Evolutionary conservation across 345 rosid species (phyloP).

Genomic region (Kernera saxatilis): DNA sequence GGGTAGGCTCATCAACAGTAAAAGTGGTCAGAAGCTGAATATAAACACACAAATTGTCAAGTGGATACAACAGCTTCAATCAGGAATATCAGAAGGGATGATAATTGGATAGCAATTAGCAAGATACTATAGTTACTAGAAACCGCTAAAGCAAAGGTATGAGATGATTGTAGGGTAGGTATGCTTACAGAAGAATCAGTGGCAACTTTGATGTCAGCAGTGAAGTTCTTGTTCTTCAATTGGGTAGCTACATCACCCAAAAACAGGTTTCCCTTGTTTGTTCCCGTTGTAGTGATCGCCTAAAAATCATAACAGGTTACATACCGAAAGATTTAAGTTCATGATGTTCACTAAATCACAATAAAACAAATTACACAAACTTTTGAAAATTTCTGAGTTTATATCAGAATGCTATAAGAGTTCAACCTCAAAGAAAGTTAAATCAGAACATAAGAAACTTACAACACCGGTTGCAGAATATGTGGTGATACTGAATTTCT

Average conservation of each 20-base stretch:
- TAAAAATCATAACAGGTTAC: constrained; percentile 17
- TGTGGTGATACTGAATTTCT: constrained; percentile 81
- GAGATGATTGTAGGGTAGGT: background rate
- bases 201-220: constrained; percentile 85
- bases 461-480: constrained; percentile 81
- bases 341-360: background rate
- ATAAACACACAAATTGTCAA: background rate
- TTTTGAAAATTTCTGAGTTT: background rate
- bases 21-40: constrained; percentile 71
- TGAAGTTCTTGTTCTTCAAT: constrained; percentile 86
- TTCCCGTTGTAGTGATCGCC: constrained; percentile 74
- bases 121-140: background rate
- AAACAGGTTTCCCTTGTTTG: constrained; percentile 70
- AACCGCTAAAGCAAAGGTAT: background rate
- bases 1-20: constrained; percentile 84
- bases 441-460: constrained; percentile 25
- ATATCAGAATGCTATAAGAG: background rate
- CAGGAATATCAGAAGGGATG: too few species aligned
- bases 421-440: background rate
- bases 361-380: background rate
- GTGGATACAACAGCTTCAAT: too few species aligned
- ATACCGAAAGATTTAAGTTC: background rate
- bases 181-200: constrained; percentile 68
- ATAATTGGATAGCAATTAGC: too few species aligned
- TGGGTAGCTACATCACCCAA: constrained; percentile 79